phyloP scores from a whole-genome alignment of 2,329 filamentous ascomycete genomes.

The Alternaria ethzedia region DNA sequence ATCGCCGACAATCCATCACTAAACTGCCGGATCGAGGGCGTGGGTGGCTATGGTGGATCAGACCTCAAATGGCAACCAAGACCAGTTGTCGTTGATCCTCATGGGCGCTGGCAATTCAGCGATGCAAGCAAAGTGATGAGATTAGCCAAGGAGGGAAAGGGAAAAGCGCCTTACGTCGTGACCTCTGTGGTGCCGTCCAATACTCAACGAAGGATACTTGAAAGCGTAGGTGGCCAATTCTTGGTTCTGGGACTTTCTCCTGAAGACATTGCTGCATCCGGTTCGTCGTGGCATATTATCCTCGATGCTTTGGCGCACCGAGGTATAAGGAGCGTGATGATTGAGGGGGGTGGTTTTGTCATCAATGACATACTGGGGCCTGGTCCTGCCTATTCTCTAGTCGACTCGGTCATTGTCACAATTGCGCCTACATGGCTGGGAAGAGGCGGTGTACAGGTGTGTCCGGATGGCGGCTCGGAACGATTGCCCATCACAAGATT shows the following conservation, averaged over 20 bases:
- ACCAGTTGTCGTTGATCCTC: conserved; percentile 82
- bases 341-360: conserved; percentile 84
- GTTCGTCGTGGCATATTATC: conserved; percentile 6
- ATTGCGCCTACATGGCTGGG: conserved; percentile 93
- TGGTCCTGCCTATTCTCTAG: conserved; percentile 47
- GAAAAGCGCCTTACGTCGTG: conserved; percentile 76
- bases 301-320: conserved; percentile 2
- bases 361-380: conserved; percentile 76
- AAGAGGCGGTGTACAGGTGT: conserved; percentile 78
- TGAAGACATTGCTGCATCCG: neutral
- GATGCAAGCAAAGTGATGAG: conserved; percentile 68
- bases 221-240: conserved; percentile 34
- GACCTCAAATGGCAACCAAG: no score
- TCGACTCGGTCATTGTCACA: conserved; percentile 84
- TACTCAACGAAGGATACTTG: conserved; percentile 39
- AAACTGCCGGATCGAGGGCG: conserved; percentile 76
- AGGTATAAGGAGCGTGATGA: conserved; percentile 80
- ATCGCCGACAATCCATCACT: conserved; percentile 83
- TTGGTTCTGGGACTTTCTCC: conserved; percentile 8
- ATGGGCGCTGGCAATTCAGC: conserved; percentile 71
- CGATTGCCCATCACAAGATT: conserved; percentile 68
- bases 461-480: conserved; percentile 65
- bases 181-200: conserved; percentile 15
- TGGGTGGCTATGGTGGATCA: conserved; percentile 64
- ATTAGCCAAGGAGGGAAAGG: conserved; percentile 68